Percentiles rank a stretch among this genome's conserved stretches.
Conservation (phyloP, 1,284 basidiomycete species). For the Malassezia arunalokei region DNA sequence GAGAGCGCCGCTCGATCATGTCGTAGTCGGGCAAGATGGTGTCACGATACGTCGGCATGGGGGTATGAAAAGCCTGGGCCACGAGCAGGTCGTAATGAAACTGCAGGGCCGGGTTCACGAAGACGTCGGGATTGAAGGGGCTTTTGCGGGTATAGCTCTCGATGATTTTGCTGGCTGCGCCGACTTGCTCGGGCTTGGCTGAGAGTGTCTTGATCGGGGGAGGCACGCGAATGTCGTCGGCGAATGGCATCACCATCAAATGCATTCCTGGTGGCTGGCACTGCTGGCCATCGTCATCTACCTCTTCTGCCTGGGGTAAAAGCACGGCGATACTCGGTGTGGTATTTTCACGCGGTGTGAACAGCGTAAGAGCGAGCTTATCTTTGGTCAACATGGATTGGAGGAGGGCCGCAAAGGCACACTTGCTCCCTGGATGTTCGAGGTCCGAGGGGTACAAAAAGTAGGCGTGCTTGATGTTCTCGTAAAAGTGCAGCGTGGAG, state of each 20-base stretch:
- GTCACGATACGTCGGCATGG: conserved; percentile 57
- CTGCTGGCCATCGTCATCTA: conserved; percentile 59
- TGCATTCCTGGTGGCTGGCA: conserved; percentile 80
- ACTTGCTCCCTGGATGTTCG: conserved; percentile 75
- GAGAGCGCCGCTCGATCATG: conserved; percentile 63
- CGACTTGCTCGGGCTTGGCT: conserved; percentile 61
- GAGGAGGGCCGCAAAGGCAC: conserved; percentile 77
- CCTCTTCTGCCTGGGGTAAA: conserved; percentile 66
- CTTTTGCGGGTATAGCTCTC: conserved; percentile 66
- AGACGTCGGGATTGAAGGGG: conserved; percentile 71
- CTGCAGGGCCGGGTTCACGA: conserved; percentile 74
- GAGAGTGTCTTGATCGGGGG: conserved; percentile 7
- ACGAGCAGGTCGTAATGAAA: conserved; percentile 81
- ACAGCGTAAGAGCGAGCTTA: conserved; percentile 67
- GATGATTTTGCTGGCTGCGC: conserved; percentile 63
- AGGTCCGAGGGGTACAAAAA: conserved; percentile 90
- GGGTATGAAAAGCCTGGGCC: conserved; percentile 75
- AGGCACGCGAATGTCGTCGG: conserved; percentile 71
- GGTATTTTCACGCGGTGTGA: conserved; percentile 60
- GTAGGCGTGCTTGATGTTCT: conserved; percentile 77
- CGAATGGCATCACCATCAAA: conserved; percentile 76
- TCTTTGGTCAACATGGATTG: conserved; percentile 68
- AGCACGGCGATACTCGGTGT: conserved; percentile 71
- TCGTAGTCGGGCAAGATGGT: conserved; percentile 64
- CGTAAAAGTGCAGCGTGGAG: conserved; percentile 61